A percentile compares a stretch with the other conserved stretches of the same genome.
Evolutionary conservation across 371 early-diverging fungal species (phyloP).

Genomic region (Mortierella sp.): DNA sequence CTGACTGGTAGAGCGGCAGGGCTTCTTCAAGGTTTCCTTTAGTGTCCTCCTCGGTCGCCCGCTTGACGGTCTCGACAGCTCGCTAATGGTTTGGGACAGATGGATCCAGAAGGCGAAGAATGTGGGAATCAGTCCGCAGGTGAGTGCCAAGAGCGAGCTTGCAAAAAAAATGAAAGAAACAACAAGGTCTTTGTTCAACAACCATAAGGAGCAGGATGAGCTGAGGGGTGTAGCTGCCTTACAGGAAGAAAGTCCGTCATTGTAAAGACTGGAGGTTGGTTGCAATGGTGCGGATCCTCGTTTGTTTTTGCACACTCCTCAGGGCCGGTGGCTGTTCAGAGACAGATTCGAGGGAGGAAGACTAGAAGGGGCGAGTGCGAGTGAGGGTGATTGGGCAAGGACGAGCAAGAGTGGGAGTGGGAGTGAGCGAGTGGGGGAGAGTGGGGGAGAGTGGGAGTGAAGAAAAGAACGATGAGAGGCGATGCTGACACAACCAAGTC

Average conservation of each 20-base stretch:
- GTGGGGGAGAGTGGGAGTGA: not conserved
- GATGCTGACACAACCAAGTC: too few species aligned
- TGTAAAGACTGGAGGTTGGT: not conserved
- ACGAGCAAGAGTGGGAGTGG: not conserved
- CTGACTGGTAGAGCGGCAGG: conserved; percentile 85
- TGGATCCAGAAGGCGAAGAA: not conserved
- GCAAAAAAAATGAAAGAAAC: conserved; percentile 1
- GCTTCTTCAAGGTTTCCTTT: conserved; percentile 94
- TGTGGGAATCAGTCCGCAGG: not conserved
- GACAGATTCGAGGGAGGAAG: too few species aligned
- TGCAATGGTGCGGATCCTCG: too few species aligned
- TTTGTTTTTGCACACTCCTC: too few species aligned
- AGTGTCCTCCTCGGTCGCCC: conserved; percentile 93
- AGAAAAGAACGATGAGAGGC: not conserved
- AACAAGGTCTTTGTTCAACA: not conserved
- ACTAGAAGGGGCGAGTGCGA: not conserved
- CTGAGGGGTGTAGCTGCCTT: conserved; percentile 6
- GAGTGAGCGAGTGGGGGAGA: not conserved
- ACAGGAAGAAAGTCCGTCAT: conserved; percentile 49
- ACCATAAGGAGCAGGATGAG: not conserved
- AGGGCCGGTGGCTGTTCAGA: too few species aligned
- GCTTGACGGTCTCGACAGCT: conserved; percentile 89
- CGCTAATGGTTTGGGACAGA: conserved; percentile 59
- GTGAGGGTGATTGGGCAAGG: too few species aligned
- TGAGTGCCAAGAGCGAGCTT: not conserved